phyloP scores from a whole-genome alignment of 1,284 basidiomycete genomes.

The Coniferiporia sulphurascens region DNA sequence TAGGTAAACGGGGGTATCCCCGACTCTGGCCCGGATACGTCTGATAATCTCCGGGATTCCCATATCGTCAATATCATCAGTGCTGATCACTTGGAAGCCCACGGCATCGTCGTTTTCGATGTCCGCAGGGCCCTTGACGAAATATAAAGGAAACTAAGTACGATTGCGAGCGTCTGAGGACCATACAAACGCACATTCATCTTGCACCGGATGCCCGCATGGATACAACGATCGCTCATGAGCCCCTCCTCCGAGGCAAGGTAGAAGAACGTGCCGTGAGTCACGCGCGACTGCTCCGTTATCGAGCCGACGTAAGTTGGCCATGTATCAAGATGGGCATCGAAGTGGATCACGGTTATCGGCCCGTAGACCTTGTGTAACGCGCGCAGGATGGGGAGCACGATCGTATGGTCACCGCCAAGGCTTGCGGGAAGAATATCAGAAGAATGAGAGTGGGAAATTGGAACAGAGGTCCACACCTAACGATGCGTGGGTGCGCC shows the following conservation, averaged over 20 bases:
- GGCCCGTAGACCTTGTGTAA: constrained; percentile 71
- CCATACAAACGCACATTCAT: constrained; percentile 40
- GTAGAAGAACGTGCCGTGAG: constrained; percentile 76
- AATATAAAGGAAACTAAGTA: background rate
- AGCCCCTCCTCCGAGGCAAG: constrained; percentile 69
- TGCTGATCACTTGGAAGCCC: constrained; percentile 66
- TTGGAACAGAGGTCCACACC: constrained; percentile 30
- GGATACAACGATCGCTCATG: constrained; percentile 66
- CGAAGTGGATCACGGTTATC: constrained; percentile 77
- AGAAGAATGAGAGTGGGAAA: constrained; percentile 5
- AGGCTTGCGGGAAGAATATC: constrained; percentile 38
- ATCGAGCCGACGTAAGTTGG: constrained; percentile 45
- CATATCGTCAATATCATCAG: constrained; percentile 71
- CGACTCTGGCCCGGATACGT: constrained; percentile 59
- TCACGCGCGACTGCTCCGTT: constrained; percentile 59
- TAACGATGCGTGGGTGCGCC: constrained; percentile 65
- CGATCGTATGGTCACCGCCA: constrained; percentile 78
- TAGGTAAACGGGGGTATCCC: constrained; percentile 68
- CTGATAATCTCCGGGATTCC: constrained; percentile 58
- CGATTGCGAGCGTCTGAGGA: background rate
- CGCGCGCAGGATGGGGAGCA: constrained; percentile 69
- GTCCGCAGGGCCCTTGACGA: constrained; percentile 48
- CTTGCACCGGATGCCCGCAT: constrained; percentile 78
- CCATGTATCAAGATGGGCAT: constrained; percentile 74
- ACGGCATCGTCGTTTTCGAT: constrained; percentile 57